Base-by-base conservation (phyloP, 306 rosid species). In the Ormosia emarginata region DNA sequence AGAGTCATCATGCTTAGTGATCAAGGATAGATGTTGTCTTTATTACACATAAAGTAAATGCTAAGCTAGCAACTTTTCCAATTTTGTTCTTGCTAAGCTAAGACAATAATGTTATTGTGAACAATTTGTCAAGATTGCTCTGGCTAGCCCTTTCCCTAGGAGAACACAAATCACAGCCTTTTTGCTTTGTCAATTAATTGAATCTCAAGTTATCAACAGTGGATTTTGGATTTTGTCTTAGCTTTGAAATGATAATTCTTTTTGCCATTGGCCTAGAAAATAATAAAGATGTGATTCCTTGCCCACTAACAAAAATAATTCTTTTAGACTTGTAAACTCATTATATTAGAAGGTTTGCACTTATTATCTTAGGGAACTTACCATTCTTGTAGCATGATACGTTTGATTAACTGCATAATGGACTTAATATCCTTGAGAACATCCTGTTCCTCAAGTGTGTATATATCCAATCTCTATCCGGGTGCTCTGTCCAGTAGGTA, bases 361-460 rank as follows among this genome's bases (percentile, higher is more conserved):
- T 50, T 40, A 63, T 18, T 36, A 62, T 39, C 14, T 67, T 8
- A 30, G 76, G 69, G 71, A 74, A 82, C 88, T 62, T 93, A 95
- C 99, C 99, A 98, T 75, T 91, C 43, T 57, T 84, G 93, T 77
- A 91, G 97, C 93, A 95, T 92, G 43, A 93, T 92, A 77, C 90
- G 85, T 63, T 93, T 89, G 56, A 93, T 88, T 24, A 89, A 83
- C 71, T 81, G 93, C 90, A 93, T 86, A 59, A 88, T 63, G 2
- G 95, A 88, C 37, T 93, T 96, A 32, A 93, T 67, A 47, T 83
- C 89, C 46, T 87, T 74, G 74, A 88, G 91, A 76, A 88, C 65
- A 55, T 83, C 94, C 71, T 92, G 93, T 80, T 95, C 99, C 61
- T 92, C 98, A 24, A 97, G 58, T 4, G 98, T 84, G 84, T 87